phyloP scores from a whole-genome alignment of 2,329 filamentous ascomycete genomes.

The Pochonia chlamydosporia region DNA sequence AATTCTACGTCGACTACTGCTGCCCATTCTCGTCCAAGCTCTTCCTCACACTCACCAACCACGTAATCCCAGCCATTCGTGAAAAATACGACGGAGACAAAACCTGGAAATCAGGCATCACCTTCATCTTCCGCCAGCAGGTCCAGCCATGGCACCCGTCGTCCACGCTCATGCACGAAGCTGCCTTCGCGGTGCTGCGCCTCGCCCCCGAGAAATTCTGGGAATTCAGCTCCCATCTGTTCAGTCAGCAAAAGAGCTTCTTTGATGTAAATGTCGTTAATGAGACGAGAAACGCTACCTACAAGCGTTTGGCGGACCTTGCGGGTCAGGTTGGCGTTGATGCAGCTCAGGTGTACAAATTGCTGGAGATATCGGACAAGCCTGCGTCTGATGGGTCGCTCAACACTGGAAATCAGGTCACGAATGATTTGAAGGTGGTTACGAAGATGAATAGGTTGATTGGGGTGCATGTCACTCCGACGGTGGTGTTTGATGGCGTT shows the following conservation, averaged over 20 bases:
- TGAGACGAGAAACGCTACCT: slow-evolving; percentile 80
- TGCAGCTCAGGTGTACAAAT: slow-evolving; percentile 60
- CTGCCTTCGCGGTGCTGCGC: slow-evolving; percentile 72
- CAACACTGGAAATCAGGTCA: slow-evolving; percentile 78
- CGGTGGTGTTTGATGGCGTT: slow-evolving; percentile 81
- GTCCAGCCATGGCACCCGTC: slow-evolving; percentile 94
- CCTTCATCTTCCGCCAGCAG: slow-evolving; percentile 83
- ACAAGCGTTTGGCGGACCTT: slow-evolving; percentile 71
- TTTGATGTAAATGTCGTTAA: slow-evolving; percentile 82
- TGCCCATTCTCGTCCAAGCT: slow-evolving; percentile 67
- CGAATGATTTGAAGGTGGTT: slow-evolving; percentile 76
- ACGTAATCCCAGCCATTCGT: slow-evolving; percentile 60
- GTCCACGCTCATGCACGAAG: slow-evolving; percentile 75
- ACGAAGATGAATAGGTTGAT: slow-evolving; percentile 74
- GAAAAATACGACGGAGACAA: too few relatives aligned
- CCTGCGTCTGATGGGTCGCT: slow-evolving; percentile 59
- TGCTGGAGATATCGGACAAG: slow-evolving; percentile 65
- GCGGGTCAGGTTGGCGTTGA: slow-evolving; percentile 63
- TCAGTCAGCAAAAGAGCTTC: slow-evolving; percentile 63
- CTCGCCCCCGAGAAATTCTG: slow-evolving; percentile 70
- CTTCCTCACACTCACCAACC: slow-evolving; percentile 69
- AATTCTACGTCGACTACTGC: slow-evolving; percentile 80
- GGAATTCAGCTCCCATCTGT: slow-evolving; percentile 66
- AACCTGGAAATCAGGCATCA: slow-evolving; percentile 47
- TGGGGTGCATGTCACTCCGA: slow-evolving; percentile 86